Evolutionary conservation across 768 basidiomycete species (phyloP).

Genomic region (Mycena albidolilacea): DNA sequence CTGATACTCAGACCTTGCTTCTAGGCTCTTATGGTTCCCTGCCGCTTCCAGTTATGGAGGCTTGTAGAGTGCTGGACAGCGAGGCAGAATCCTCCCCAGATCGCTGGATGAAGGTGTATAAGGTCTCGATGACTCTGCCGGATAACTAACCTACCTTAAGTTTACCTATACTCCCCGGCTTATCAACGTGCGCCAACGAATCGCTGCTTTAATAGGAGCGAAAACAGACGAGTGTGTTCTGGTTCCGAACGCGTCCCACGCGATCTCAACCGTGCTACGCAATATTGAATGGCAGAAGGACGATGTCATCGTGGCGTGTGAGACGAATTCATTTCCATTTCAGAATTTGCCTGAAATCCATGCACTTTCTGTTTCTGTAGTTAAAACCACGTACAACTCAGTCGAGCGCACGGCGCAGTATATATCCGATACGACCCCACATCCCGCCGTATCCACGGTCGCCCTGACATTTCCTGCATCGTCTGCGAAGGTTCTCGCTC

Average conservation of each 20-base stretch:
- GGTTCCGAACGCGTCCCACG: constrained; percentile 70
- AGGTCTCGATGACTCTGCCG: too few relatives aligned
- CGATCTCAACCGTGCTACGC: constrained; percentile 71
- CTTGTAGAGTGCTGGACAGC: constrained; percentile 52
- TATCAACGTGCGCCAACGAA: constrained; percentile 54
- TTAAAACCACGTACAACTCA: constrained; percentile 62
- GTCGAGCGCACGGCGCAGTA: constrained; percentile 64
- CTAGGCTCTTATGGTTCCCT: constrained; percentile 68
- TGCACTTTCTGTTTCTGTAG: constrained; percentile 19
- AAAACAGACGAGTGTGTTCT: constrained; percentile 62
- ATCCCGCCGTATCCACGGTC: constrained; percentile 63
- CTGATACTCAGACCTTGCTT: constrained; percentile 15
- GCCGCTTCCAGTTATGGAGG: constrained; percentile 61
- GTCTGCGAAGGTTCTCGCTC: constrained; percentile 59
- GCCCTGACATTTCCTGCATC: constrained; percentile 64
- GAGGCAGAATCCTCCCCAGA: constrained; percentile 67
- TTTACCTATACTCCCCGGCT: constrained; percentile 49
- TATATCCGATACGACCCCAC: constrained; percentile 66
- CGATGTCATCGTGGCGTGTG: constrained; percentile 74
- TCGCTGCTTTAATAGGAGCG: constrained; percentile 67
- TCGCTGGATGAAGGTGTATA: constrained; percentile 53
- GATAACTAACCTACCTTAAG: constrained; percentile 10
- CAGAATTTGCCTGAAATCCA: background rate
- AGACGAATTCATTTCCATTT: constrained; percentile 21
- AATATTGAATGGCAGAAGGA: constrained; percentile 75